Conservation (phyloP, 768 basidiomycete genomes). For the Termitomyces sp. region DNA sequence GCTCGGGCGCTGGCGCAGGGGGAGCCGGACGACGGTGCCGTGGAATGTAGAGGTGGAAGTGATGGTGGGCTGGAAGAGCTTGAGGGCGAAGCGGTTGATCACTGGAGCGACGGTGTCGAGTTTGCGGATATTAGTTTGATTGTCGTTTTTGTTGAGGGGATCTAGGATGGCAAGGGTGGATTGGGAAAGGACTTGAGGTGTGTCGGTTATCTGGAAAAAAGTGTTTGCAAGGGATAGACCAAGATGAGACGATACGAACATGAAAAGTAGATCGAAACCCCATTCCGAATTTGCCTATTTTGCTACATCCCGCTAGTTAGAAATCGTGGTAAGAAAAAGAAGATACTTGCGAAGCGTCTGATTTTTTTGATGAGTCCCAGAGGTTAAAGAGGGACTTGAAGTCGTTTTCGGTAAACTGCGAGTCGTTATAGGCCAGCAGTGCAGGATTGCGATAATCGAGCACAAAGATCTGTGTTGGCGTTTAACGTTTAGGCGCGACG, state of each 20-base stretch:
- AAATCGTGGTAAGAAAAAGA: neutral
- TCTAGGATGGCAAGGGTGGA: slow-evolving; percentile 35
- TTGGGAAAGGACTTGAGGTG: slow-evolving; percentile 41
- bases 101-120: slow-evolving; percentile 21
- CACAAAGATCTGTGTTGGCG: slow-evolving; percentile 28
- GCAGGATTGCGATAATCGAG: slow-evolving; percentile 39
- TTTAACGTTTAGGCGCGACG: neutral
- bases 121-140: slow-evolving; percentile 22
- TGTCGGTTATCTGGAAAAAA: slow-evolving; percentile 36
- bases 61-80: slow-evolving; percentile 4
- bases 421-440: slow-evolving; percentile 41
- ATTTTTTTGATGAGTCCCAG: slow-evolving; percentile 39
- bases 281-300: slow-evolving; percentile 48
- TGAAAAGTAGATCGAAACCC: slow-evolving; percentile 49
- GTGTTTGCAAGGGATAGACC: neutral
- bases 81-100: slow-evolving; percentile 22
- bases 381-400: slow-evolving; percentile 39
- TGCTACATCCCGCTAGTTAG: slow-evolving; percentile 20
- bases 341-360: slow-evolving; percentile 32
- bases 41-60: slow-evolving; percentile 11
- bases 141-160: slow-evolving; percentile 26
- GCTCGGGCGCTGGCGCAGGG: slow-evolving; percentile 29
- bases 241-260: slow-evolving; percentile 19
- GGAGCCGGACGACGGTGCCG: slow-evolving; percentile 42
- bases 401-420: slow-evolving; percentile 31